A percentile compares a stretch with the other conserved stretches of the same genome.
These are phyloP conservation scores for Dryas octopetala DNA, from an alignment of 306 rosid species.

Conservation along the genomic window DNA sequence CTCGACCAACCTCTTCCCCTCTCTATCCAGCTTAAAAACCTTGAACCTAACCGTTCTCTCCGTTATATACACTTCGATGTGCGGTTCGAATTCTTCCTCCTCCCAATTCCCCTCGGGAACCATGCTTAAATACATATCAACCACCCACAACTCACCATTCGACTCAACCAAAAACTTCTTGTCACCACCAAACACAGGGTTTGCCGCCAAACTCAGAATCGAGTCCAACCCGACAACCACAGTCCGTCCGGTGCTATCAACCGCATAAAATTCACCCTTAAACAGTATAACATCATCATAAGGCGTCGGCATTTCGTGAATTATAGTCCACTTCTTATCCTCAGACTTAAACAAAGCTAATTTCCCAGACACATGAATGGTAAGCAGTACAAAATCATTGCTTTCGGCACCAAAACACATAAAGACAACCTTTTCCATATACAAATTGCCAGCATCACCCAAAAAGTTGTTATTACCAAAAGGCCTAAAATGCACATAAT, in stretches of 20 bases:
- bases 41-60: slow-evolving; percentile 58
- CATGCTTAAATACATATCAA: slow-evolving; percentile 52
- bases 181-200: slow-evolving; percentile 81
- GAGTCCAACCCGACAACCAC: slow-evolving; percentile 43
- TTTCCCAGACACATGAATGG: slow-evolving; percentile 79
- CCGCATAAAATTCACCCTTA: slow-evolving; percentile 49
- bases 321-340: slow-evolving; percentile 55
- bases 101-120: slow-evolving; percentile 23
- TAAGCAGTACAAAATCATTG: slow-evolving; percentile 44
- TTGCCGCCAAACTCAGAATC: slow-evolving; percentile 42
- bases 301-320: slow-evolving; percentile 60
- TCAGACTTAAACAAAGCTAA: slow-evolving; percentile 56
- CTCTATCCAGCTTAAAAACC: slow-evolving; percentile 48
- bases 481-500: slow-evolving; percentile 28
- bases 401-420: slow-evolving; percentile 27
- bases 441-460: slow-evolving; percentile 41
- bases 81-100: slow-evolving; percentile 14
- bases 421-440: slow-evolving; percentile 69
- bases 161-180: slow-evolving; percentile 76
- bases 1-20: slow-evolving; percentile 57
- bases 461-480: slow-evolving; percentile 8
- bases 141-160: slow-evolving; percentile 57
- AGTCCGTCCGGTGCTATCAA: slow-evolving; percentile 61
- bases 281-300: slow-evolving; percentile 72
- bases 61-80: slow-evolving; percentile 24